Percentiles rank a stretch among this genome's conserved stretches.
phyloP scores from a whole-genome alignment of 768 basidiomycete species.

The Serendipita vermifera region DNA sequence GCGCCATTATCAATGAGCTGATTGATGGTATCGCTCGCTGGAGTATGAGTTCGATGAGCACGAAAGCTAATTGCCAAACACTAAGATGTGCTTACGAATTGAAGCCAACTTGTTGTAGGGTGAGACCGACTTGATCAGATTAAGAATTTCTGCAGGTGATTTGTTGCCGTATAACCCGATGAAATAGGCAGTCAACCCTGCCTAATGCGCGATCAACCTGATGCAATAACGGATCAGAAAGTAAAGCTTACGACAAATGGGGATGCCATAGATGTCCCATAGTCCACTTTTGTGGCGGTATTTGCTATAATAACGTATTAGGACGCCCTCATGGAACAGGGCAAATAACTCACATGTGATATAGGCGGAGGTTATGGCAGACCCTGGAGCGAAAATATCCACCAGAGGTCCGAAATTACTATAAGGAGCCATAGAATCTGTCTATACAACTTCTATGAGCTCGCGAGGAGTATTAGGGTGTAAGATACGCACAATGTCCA shows the following conservation, averaged over 20 bases:
- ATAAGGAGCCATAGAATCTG: not conserved
- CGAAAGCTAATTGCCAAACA: not conserved
- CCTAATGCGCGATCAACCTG: not conserved
- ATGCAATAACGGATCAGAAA: not conserved
- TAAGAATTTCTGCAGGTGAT: not conserved
- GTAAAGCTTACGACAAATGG: not conserved
- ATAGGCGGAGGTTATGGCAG: not conserved
- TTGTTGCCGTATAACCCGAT: not conserved
- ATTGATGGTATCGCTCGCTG: not conserved
- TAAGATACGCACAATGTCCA: not conserved
- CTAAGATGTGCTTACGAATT: not conserved
- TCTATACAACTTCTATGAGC: not conserved
- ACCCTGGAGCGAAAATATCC: not conserved
- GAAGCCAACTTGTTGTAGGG: not conserved
- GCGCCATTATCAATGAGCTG: not conserved
- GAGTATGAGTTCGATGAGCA: not conserved
- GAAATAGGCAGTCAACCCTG: not conserved
- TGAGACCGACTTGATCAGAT: not conserved
- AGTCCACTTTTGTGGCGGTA: not conserved
- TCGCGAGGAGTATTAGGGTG: not conserved
- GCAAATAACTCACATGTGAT: not conserved
- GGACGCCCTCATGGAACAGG: not conserved
- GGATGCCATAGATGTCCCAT: not conserved
- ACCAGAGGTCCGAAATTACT: slow-evolving; percentile 7
- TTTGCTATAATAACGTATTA: not conserved